Percentiles rank a stretch among this genome's conserved stretches.
Conservation (phyloP, 2,329 filamentous ascomycete species). For the Venturia pyrina region DNA sequence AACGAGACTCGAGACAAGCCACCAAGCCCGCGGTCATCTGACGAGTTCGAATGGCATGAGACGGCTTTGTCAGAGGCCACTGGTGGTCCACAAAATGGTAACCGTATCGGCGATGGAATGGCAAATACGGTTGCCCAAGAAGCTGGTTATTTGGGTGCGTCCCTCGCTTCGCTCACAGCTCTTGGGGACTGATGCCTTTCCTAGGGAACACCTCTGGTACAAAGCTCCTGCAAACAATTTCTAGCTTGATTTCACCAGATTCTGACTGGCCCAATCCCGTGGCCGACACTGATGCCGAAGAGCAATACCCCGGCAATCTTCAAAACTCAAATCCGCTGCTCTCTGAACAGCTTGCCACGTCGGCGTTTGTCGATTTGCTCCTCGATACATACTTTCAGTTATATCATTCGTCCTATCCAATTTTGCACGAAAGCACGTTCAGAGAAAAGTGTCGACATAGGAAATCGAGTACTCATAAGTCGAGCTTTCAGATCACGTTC, state of each 20-base stretch:
- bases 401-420: conserved; percentile 15
- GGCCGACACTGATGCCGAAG: neutral
- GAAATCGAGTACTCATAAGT: neutral
- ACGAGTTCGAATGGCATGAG: conserved; percentile 13
- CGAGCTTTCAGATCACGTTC: conserved; percentile 14
- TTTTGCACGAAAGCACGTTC: conserved; percentile 15
- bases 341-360: conserved; percentile 10
- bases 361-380: conserved; percentile 13
- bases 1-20: neutral
- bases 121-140: conserved; percentile 11
- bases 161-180: neutral
- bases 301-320: neutral
- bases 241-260: conserved; percentile 13
- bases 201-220: conserved; percentile 15
- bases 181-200: neutral
- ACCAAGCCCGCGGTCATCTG: neutral
- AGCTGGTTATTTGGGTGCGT: conserved; percentile 14
- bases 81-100: neutral
- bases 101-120: conserved; percentile 10
- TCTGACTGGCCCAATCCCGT: neutral
- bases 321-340: neutral
- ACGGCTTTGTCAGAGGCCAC: conserved; percentile 4
- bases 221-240: conserved; percentile 15
- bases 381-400: conserved; percentile 15
- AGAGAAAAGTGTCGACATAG: conserved; percentile 9